A percentile compares a stretch with the other conserved stretches of the same genome.
Evolutionary conservation across 257 asterid species (phyloP).

Genomic region (Primulina huaijiensis): DNA sequence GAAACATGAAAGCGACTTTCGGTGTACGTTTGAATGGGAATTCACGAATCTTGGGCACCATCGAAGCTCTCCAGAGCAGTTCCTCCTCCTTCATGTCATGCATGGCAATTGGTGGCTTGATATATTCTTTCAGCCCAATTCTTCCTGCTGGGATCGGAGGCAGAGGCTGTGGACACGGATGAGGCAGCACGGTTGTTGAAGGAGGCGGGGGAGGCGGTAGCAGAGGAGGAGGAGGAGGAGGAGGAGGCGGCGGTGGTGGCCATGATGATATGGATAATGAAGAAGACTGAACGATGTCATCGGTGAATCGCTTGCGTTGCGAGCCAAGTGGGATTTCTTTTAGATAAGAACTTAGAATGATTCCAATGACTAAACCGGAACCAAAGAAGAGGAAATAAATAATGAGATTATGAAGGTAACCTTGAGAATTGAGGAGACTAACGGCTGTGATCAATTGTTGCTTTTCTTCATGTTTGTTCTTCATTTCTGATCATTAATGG

Average conservation of each 20-base stretch:
- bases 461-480: constrained; percentile 25
- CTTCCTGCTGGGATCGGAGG: not conserved
- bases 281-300: not conserved
- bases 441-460: constrained; percentile 27
- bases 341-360: constrained; percentile 33
- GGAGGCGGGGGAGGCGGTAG: not conserved
- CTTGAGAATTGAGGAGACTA: constrained; percentile 30
- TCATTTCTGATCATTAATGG: constrained; percentile 24
- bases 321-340: constrained; percentile 21
- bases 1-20: constrained; percentile 19
- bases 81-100: constrained; percentile 19
- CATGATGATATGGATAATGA: not conserved
- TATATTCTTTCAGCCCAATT: not conserved
- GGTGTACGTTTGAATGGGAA: not conserved
- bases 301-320: constrained; percentile 24
- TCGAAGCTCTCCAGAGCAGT: constrained; percentile 16
- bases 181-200: not conserved
- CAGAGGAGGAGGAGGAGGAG: not conserved
- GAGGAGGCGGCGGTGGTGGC: not conserved
- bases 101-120: not conserved
- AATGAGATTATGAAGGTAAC: constrained; percentile 41
- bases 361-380: constrained; percentile 67
- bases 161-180: not conserved
- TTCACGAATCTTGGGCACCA: not conserved
- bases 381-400: constrained; percentile 62